These are phyloP conservation scores for Claviceps humidiphila DNA, from an alignment of 2,329 filamentous ascomycete species.

Conservation along the genomic window DNA sequence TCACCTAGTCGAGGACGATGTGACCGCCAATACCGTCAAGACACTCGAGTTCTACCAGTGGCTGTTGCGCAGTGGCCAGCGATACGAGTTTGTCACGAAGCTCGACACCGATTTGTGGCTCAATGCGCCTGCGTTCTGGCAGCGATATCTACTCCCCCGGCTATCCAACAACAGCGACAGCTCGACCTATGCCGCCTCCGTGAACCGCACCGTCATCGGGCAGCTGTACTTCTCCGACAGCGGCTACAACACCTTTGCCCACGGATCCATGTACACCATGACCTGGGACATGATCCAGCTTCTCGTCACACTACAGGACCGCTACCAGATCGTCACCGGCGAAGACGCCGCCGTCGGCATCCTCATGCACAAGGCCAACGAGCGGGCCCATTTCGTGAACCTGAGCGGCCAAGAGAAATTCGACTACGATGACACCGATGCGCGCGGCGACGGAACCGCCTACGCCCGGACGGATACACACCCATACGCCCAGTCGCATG, in stretches of 20 bases:
- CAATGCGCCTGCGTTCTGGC: constrained; percentile 19
- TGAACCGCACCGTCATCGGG: constrained; percentile 16
- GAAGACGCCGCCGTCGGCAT: constrained; percentile 18
- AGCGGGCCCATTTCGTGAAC: constrained; percentile 16
- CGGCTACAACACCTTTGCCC: constrained; percentile 16
- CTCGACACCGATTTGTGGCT: constrained; percentile 20
- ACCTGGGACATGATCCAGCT: constrained; percentile 20
- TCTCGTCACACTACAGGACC: constrained; percentile 14
- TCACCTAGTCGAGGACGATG: constrained; percentile 17
- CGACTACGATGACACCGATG: constrained; percentile 16
- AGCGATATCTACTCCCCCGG: constrained; percentile 14
- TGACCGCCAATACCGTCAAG: constrained; percentile 21
- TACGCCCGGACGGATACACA: constrained; percentile 16
- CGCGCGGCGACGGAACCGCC: constrained; percentile 14
- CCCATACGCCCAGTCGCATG: constrained; percentile 12
- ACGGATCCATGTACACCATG: constrained; percentile 21
- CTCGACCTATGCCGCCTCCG: constrained; percentile 4
- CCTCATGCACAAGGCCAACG: constrained; percentile 15
- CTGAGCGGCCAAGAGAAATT: constrained; percentile 17
- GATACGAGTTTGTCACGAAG: constrained; percentile 20
- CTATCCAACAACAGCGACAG: constrained; percentile 3
- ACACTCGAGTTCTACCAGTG: constrained; percentile 20
- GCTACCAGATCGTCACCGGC: constrained; percentile 14
- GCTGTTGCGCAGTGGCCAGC: constrained; percentile 11
- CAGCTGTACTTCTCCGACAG: constrained; percentile 15